phyloP scores from a whole-genome alignment of 176 grass and related monocot species.

The Otatea glauca region DNA sequence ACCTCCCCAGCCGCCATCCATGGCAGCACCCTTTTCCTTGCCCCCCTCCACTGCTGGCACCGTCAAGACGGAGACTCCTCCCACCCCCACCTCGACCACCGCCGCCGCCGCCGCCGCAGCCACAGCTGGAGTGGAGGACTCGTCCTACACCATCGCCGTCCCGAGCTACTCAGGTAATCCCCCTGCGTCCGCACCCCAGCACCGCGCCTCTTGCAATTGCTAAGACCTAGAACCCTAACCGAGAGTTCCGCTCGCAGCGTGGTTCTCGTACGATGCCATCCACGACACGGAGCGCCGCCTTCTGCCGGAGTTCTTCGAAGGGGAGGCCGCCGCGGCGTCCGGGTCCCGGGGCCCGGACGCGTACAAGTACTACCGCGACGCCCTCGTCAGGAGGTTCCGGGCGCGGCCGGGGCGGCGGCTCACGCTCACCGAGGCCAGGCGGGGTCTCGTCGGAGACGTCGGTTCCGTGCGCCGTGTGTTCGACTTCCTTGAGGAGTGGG shows the following conservation, averaged over 20 bases:
- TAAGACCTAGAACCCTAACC: constrained; percentile 29
- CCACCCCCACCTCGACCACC: constrained; percentile 27
- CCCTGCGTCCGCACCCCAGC: neutral
- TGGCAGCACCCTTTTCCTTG: constrained; percentile 23
- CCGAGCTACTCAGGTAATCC: constrained; percentile 86
- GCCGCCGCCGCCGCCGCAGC: neutral
- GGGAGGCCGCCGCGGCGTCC: constrained; percentile 52
- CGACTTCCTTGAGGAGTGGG: constrained; percentile 97
- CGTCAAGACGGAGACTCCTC: constrained; percentile 55
- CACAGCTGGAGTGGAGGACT: constrained; percentile 18
- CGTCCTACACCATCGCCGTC: constrained; percentile 69
- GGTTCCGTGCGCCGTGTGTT: constrained; percentile 82
- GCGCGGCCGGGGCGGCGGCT: constrained; percentile 65
- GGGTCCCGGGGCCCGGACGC: constrained; percentile 61
- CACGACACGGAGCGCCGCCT: constrained; percentile 84
- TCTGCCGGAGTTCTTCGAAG: constrained; percentile 88
- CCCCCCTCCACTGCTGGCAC: constrained; percentile 19
- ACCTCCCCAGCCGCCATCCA: neutral
- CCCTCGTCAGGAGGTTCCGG: constrained; percentile 75
- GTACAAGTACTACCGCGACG: constrained; percentile 90
- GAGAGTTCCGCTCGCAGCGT: constrained; percentile 51
- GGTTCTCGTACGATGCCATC: constrained; percentile 84
- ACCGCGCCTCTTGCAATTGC: neutral
- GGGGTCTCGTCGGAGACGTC: constrained; percentile 68
- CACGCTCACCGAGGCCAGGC: constrained; percentile 76